A percentile compares a stretch with the other conserved stretches of the same genome.
Conservation (phyloP, 164 flowering plant genomes). For the Macadamia integrifolia region DNA sequence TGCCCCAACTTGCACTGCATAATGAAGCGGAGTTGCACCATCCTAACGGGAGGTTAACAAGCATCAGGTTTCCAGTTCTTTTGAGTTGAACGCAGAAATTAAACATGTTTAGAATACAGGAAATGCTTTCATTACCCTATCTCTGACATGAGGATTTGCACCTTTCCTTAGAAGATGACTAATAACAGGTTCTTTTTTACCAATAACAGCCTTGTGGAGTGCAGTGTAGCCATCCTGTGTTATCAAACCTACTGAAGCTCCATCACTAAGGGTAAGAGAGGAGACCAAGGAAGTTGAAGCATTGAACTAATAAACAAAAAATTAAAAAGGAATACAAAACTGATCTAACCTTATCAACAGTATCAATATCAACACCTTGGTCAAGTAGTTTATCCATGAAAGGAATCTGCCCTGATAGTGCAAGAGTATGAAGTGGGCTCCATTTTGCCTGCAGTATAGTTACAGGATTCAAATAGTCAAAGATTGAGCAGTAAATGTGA, state of each 20-base stretch:
- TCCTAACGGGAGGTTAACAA: constrained; percentile 32
- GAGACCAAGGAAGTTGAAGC: not conserved
- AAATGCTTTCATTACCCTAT: constrained; percentile 39
- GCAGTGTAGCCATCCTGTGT: constrained; percentile 82
- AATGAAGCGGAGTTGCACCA: constrained; percentile 92
- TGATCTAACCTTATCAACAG: constrained; percentile 48
- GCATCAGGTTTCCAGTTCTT: not conserved
- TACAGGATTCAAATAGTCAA: not conserved
- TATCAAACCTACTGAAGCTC: constrained; percentile 17
- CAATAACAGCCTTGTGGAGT: constrained; percentile 77
- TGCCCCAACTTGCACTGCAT: constrained; percentile 97
- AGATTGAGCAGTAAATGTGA: not conserved
- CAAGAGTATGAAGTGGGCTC: constrained; percentile 71
- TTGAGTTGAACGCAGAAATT: not conserved
- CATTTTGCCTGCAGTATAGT: constrained; percentile 41
- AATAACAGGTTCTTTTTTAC: constrained; percentile 81
- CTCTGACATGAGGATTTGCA: constrained; percentile 74
- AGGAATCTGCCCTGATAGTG: constrained; percentile 60
- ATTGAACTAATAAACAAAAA: not conserved
- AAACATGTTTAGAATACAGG: not conserved
- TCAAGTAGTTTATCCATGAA: constrained; percentile 70
- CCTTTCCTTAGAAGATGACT: constrained; percentile 96
- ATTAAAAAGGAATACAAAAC: not conserved
- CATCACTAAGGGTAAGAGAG: constrained; percentile 3
- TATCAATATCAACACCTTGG: constrained; percentile 56